Percentiles rank a stretch among this genome's conserved stretches.
These are phyloP conservation scores for Scenedesmus sp. DNA, from an alignment of 163 green algal genomes.

Conservation along the genomic window DNA sequence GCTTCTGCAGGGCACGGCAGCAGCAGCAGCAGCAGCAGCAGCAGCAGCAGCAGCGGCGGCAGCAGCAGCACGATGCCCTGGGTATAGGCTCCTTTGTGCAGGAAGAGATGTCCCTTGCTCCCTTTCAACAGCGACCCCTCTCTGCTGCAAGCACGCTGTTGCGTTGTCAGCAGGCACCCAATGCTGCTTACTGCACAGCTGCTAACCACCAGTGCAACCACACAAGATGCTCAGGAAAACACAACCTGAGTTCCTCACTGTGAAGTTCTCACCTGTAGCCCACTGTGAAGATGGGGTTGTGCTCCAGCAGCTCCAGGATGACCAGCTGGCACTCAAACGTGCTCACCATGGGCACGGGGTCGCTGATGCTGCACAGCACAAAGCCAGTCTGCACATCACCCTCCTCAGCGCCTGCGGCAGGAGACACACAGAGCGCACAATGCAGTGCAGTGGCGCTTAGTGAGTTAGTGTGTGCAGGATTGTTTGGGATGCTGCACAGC, in stretches of 20 bases:
- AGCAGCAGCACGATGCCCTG: too few species aligned
- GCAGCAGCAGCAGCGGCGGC: too few species aligned
- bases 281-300: slow-evolving; percentile 88
- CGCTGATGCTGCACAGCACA: slow-evolving; percentile 81
- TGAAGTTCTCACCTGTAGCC: slow-evolving; percentile 44
- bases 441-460: background rate
- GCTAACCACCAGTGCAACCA: too few species aligned
- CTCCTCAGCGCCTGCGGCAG: slow-evolving; percentile 81
- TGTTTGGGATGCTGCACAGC: too few species aligned
- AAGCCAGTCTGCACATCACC: slow-evolving; percentile 92
- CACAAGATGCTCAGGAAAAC: too few species aligned
- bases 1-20: slow-evolving; percentile 83
- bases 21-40: slow-evolving; percentile 38
- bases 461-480: too few species aligned
- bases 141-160: too few species aligned
- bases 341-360: slow-evolving; percentile 69
- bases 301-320: slow-evolving; percentile 91
- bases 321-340: slow-evolving; percentile 84
- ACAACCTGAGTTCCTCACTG: background rate
- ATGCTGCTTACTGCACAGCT: too few species aligned
- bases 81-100: too few species aligned
- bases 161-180: too few species aligned
- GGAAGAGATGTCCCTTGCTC: too few species aligned
- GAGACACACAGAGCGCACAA: background rate
- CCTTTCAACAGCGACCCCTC: too few species aligned